phyloP scores from a whole-genome alignment of 1,139 yeast genomes.

The Magnusiomyces ingens region DNA sequence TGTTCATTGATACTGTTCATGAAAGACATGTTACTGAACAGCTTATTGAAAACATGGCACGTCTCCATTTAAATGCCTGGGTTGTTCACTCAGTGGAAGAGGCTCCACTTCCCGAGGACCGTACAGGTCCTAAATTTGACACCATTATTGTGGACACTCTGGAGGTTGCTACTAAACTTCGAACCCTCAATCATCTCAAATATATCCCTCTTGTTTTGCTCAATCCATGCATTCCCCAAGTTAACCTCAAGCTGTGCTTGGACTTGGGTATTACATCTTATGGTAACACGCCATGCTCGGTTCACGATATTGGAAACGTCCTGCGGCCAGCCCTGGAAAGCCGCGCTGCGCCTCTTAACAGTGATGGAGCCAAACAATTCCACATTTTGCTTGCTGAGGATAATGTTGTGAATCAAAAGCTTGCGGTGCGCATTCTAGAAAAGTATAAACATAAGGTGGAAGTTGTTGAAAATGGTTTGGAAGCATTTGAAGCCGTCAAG shows the following conservation, averaged over 20 bases:
- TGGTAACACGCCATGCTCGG: constrained; percentile 82
- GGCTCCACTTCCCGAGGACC: constrained; percentile 36
- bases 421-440: constrained; percentile 48
- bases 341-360: constrained; percentile 70
- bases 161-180: constrained; percentile 62
- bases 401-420: constrained; percentile 77
- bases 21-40: constrained; percentile 53
- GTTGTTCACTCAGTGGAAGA: constrained; percentile 39
- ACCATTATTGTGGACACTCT: constrained; percentile 76
- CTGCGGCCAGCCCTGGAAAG: constrained; percentile 79
- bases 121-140: constrained; percentile 52
- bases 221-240: constrained; percentile 70
- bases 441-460: constrained; percentile 16
- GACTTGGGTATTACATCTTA: constrained; percentile 83
- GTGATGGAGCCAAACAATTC: constrained; percentile 71
- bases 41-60: constrained; percentile 45
- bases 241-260: constrained; percentile 73
- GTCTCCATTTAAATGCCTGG: constrained; percentile 37
- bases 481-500: constrained; percentile 72
- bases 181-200: constrained; percentile 66
- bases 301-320: constrained; percentile 74
- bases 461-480: constrained; percentile 70
- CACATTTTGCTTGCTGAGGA: constrained; percentile 79
- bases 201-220: constrained; percentile 74
- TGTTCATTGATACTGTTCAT: constrained; percentile 73